Conservation (phyloP, 805 yeast genomes). For the Teunomyces aglyptinius region DNA sequence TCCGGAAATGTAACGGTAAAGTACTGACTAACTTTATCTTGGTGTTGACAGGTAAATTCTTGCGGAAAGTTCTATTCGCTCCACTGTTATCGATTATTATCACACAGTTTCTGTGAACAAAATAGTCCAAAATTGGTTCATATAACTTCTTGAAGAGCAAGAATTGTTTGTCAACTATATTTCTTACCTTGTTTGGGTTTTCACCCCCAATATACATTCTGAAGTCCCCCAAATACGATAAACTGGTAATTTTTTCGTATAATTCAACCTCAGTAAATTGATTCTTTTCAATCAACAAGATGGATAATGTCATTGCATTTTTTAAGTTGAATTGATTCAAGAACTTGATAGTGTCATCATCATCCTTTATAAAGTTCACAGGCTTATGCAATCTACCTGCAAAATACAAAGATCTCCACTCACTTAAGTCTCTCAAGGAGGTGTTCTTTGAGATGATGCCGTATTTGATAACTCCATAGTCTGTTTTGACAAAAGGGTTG, state of each 20-base stretch:
- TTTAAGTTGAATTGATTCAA: slow-evolving; percentile 74
- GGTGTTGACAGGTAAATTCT: slow-evolving; percentile 18
- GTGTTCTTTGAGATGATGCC: slow-evolving; percentile 73
- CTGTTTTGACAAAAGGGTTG: slow-evolving; percentile 79
- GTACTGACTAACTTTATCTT: slow-evolving; percentile 22
- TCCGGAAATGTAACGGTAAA: slow-evolving; percentile 18
- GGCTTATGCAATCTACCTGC: slow-evolving; percentile 97
- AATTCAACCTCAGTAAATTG: slow-evolving; percentile 60
- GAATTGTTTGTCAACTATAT: slow-evolving; percentile 80
- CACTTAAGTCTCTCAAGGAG: slow-evolving; percentile 65
- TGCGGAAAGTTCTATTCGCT: slow-evolving; percentile 13
- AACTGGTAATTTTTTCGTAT: slow-evolving; percentile 70
- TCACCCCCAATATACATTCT: slow-evolving; percentile 86
- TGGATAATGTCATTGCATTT: slow-evolving; percentile 71
- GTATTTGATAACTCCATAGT: slow-evolving; percentile 61
- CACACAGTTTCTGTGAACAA: slow-evolving; percentile 19
- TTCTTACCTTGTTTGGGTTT: slow-evolving; percentile 81
- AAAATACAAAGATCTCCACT: slow-evolving; percentile 82
- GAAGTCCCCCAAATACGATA: slow-evolving; percentile 89
- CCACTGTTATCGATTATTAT: slow-evolving; percentile 11
- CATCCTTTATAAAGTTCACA: slow-evolving; percentile 66
- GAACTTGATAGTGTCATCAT: slow-evolving; percentile 56
- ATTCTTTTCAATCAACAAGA: slow-evolving; percentile 43
- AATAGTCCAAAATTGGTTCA: slow-evolving; percentile 49
- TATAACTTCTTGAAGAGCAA: slow-evolving; percentile 69